phyloP scores from a whole-genome alignment of 805 yeast genomes.

The Lachancea sp. region DNA sequence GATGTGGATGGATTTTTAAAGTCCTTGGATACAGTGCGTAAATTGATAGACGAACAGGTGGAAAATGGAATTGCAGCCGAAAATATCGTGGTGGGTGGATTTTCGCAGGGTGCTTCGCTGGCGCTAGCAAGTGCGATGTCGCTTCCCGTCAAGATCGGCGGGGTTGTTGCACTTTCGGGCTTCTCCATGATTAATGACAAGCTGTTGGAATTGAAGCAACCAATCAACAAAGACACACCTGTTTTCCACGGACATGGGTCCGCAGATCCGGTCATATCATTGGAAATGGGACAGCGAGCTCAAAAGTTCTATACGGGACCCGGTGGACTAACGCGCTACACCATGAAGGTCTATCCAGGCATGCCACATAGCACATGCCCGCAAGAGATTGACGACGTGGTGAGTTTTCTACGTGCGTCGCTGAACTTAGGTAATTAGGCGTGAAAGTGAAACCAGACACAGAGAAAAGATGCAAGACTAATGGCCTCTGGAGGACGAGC shows the following conservation, averaged over 20 bases:
- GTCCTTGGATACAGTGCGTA: slow-evolving; percentile 41
- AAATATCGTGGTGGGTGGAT: slow-evolving; percentile 86
- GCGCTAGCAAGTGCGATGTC: slow-evolving; percentile 55
- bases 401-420: slow-evolving; percentile 36
- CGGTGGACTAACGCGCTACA: slow-evolving; percentile 40
- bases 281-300: slow-evolving; percentile 32
- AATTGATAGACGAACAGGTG: slow-evolving; percentile 46
- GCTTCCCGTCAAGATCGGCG: slow-evolving; percentile 62
- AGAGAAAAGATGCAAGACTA: too few species aligned
- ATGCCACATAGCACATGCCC: slow-evolving; percentile 63
- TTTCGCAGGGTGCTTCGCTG: slow-evolving; percentile 89
- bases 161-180: slow-evolving; percentile 72
- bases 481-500: background rate
- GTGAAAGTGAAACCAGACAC: too few species aligned
- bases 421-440: background rate
- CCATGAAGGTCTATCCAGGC: slow-evolving; percentile 52
- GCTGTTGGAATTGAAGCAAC: slow-evolving; percentile 18
- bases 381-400: slow-evolving; percentile 56
- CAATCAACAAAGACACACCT: slow-evolving; percentile 59
- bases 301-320: slow-evolving; percentile 36
- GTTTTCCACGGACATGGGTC: slow-evolving; percentile 87
- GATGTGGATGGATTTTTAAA: slow-evolving; percentile 51
- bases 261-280: slow-evolving; percentile 56
- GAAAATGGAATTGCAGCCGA: slow-evolving; percentile 50
- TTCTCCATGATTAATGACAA: slow-evolving; percentile 42